Base-by-base conservation (phyloP, 495 filamentous ascomycete species). In the Xanthoparmelia taractica region DNA sequence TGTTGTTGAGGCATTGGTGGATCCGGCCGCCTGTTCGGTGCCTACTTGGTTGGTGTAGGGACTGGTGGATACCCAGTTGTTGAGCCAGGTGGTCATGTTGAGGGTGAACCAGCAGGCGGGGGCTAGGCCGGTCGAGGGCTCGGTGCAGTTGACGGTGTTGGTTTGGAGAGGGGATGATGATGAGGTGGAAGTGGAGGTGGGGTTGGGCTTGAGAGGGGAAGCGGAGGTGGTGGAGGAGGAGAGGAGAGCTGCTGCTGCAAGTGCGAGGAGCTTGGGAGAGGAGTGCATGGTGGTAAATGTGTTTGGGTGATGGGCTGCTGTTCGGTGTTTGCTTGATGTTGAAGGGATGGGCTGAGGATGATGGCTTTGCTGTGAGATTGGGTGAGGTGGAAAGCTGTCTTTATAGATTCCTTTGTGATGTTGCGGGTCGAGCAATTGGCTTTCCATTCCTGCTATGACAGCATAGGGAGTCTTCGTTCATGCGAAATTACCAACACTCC, bases 401-500 rank as follows among this genome's bases (percentile, higher is more conserved):
- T 50, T 50, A 50, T 50, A 50, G 47, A 27, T 27, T 1, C 5
- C 25, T 5, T 15, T 29, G 8, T 25, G 47, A 29, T 29, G 25
- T 50, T 50, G 47, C 4, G 23, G 11, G 23, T 50, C 47, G 29
- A 15, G 47, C 23, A 17, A 50, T 13, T 11, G 25, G 29, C 47
- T 27, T 12, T 48, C 40, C 11, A 29, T 50, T 15, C 25, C 6
- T 29, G 48, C 48, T 13, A 52, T 31, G 27, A 33, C 27, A 7
- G 15, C 31, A 27, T 2, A 8, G 23, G 8, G 25, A 31, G 15
- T 31, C 0, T 52, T 4, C 13, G 2, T 52, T 6, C 13, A 52
- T 52, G 48, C 48, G 48, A 52, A 31, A 52, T 52, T 52, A 52
- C 48, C 13, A 50, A 31, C 25, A 25, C 8, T 52, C 48, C 48